Conservation (phyloP, 225 moss, liverwort and hornwort genomes). For the Marchantia paleacea region DNA sequence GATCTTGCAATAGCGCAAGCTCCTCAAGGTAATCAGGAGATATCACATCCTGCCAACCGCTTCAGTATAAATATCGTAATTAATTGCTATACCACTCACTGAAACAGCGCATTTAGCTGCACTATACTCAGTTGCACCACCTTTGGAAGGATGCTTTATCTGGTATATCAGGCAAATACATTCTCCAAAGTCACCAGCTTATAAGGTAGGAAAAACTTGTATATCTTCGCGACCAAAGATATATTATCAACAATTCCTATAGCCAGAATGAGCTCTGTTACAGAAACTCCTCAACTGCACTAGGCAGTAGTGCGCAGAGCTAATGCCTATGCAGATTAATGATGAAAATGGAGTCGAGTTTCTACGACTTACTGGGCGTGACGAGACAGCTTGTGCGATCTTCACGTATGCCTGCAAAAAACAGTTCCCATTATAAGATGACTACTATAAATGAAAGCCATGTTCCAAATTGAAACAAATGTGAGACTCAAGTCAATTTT, state of each 20-base stretch:
- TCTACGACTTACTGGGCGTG: conserved; percentile 64
- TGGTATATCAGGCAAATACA: background rate
- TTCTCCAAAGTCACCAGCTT: background rate
- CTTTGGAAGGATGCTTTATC: background rate
- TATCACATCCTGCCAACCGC: conserved; percentile 73
- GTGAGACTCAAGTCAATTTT: background rate
- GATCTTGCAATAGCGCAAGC: conserved; percentile 81
- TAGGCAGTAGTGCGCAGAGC: background rate
- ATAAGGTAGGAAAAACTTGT: background rate
- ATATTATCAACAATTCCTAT: background rate
- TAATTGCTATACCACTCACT: background rate
- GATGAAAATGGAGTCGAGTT: background rate
- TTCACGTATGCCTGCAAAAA: conserved; percentile 77
- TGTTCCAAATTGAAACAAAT: background rate
- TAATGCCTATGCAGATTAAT: background rate
- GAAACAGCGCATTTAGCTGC: background rate
- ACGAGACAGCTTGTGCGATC: conserved; percentile 90
- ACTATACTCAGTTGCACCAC: background rate
- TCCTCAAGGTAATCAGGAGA: conserved; percentile 87
- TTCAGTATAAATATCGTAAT: conserved; percentile 14
- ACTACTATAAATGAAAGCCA: background rate
- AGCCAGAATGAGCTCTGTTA: background rate
- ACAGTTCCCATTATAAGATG: background rate
- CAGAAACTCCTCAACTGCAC: background rate
- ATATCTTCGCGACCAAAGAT: too few relatives aligned